A percentile compares a stretch with the other conserved stretches of the same genome.
phyloP scores from a whole-genome alignment of 2,329 filamentous ascomycete species.

The Mycosphaerella sp. region DNA sequence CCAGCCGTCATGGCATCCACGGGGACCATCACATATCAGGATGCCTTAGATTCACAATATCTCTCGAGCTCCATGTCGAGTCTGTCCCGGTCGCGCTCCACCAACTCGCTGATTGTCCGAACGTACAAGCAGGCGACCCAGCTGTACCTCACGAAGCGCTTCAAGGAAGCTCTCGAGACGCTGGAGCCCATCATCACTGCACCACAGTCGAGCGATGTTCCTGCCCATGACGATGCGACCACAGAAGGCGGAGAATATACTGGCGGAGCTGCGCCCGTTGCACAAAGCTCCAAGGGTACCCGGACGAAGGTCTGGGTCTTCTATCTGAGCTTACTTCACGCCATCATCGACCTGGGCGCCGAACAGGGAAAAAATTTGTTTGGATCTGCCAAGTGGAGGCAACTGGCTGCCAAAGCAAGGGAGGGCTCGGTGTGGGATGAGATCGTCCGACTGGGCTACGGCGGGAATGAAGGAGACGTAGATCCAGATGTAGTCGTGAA shows the following conservation, averaged over 20 bases:
- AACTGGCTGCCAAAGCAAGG: constrained; percentile 73
- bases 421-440: constrained; percentile 94
- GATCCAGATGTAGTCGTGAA: constrained; percentile 93
- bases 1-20: constrained; percentile 27
- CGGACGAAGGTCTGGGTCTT: constrained; percentile 96
- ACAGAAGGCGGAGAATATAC: constrained; percentile 6
- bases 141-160: constrained; percentile 85
- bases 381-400: constrained; percentile 77
- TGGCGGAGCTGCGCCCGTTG: constrained; percentile 57
- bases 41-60: constrained; percentile 50
- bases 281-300: constrained; percentile 70
- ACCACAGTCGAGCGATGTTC: constrained; percentile 24
- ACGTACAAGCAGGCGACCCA: constrained; percentile 91
- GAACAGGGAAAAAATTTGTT: constrained; percentile 88
- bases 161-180: constrained; percentile 81
- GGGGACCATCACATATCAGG: constrained; percentile 44
- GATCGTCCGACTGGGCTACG: constrained; percentile 79
- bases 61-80: constrained; percentile 64
- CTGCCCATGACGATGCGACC: constrained; percentile 24
- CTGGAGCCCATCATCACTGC: constrained; percentile 74
- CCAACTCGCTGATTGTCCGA: constrained; percentile 72
- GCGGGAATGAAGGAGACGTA: constrained; percentile 79
- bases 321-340: constrained; percentile 88
- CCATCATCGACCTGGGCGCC: constrained; percentile 77
- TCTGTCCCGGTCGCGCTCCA: constrained; percentile 59